Evolutionary conservation across 805 yeast species (phyloP), one percentile per base, ranked within the genome.

Genomic region (Kuraishia cidri): DNA sequence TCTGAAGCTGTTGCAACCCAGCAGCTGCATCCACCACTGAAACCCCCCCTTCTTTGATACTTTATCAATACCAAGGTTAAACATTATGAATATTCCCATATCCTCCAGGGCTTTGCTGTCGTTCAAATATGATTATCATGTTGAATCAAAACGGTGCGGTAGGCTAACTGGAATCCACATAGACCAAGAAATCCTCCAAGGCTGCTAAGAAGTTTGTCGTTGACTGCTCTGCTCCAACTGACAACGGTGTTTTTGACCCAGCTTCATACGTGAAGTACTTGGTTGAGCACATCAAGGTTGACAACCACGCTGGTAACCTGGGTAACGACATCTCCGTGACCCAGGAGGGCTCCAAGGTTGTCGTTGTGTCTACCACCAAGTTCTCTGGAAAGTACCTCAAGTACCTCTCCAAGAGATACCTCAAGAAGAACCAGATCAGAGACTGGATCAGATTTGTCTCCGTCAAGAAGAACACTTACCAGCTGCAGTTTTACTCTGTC

Each of bases 381-480:
- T 90, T 92, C 92, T 88, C 97, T 53, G 99, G 98, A 74, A 90
- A 94, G 76, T 92, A 92, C 94, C 81, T 90, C 68, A 92, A 94
- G 79, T 92, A 92, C 94, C 76, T 92, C 66, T 85, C 97, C 62
- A 94, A 92, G 87, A 90, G 94, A 79, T 92, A 85, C 92, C 85
- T 92, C 72, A 94, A 90, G 95, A 92, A 92, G 85, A 86, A 88
- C 90, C 94, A 85, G 74, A 84, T 90, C 76, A 87, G 97, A 79
- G 97, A 92, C 78, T 90, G 97, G 97, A 88, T 90, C 72, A 92
- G 97, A 79, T 88, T 90, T 61, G 95, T 90, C 52, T 84, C 97
- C 49, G 79, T 82, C 62, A 82, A 87, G 75, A 83, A 84, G 71
- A 85, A 88, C 81, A 79, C 77, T 68, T 92, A 92, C 85, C 83